A percentile compares a stretch with the other conserved stretches of the same genome.
Conservation (phyloP, 495 filamentous ascomycete species). For the Neurospora discreta region DNA sequence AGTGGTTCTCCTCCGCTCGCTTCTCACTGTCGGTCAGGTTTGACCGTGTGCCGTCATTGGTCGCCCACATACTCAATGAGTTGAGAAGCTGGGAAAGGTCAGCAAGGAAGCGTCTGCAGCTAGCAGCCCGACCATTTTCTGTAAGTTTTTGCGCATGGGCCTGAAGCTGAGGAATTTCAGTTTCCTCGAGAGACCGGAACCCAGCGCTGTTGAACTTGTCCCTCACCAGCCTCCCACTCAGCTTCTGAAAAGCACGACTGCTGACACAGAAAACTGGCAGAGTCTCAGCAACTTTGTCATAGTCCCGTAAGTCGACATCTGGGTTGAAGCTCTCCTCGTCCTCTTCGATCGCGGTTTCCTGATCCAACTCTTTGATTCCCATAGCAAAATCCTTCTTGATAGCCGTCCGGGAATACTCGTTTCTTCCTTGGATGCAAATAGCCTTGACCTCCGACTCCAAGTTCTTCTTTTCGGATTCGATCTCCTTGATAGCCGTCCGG, state of each 20-base stretch:
- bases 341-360: conserved; percentile 20
- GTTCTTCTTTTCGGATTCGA: conserved; percentile 12
- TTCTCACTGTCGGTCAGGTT: conserved; percentile 34
- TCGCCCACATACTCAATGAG: conserved; percentile 47
- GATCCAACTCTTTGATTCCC: conserved; percentile 40
- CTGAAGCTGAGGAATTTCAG: conserved; percentile 50
- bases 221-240: conserved; percentile 39
- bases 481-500: conserved; percentile 9
- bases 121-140: conserved; percentile 23
- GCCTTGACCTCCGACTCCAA: conserved; percentile 26
- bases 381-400: conserved; percentile 52
- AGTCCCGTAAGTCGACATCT: conserved; percentile 43
- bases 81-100: conserved; percentile 43
- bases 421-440: conserved; percentile 46
- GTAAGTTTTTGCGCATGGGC: conserved; percentile 51
- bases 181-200: conserved; percentile 20
- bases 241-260: conserved; percentile 48
- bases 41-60: conserved; percentile 32
- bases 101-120: conserved; percentile 30
- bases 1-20: conserved; percentile 25
- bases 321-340: conserved; percentile 27
- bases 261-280: conserved; percentile 57
- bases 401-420: conserved; percentile 42
- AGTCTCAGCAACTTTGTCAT: conserved; percentile 43
- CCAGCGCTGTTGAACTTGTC: conserved; percentile 29